A percentile compares a stretch with the other conserved stretches of the same genome.
Conservation (phyloP, 176 grass and related monocot genomes). For the Thalia dealbata region DNA sequence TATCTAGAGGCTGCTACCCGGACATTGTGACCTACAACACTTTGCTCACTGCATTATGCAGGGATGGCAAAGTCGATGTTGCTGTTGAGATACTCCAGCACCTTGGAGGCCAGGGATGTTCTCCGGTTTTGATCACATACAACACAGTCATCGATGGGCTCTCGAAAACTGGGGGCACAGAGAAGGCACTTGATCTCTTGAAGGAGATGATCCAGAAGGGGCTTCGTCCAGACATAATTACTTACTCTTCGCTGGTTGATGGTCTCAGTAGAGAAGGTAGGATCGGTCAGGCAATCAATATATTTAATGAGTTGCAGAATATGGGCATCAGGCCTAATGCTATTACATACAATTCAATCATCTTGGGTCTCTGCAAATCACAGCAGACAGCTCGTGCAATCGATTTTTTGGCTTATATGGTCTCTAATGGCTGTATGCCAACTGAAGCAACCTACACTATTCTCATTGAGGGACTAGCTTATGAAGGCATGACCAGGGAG, state of each 20-base stretch:
- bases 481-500: conserved; percentile 47
- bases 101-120: conserved; percentile 38
- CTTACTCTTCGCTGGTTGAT: conserved; percentile 40
- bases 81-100: conserved; percentile 43
- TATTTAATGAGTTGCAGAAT: conserved; percentile 37
- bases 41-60: conserved; percentile 39
- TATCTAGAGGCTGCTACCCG: conserved; percentile 41
- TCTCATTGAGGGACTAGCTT: conserved; percentile 47
- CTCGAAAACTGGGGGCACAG: conserved; percentile 32
- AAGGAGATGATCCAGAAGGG: conserved; percentile 63
- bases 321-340: conserved; percentile 30
- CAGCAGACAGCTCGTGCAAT: conserved; percentile 48
- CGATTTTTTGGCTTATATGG: conserved; percentile 50
- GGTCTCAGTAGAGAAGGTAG: conserved; percentile 41
- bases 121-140: conserved; percentile 47
- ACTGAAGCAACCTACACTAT: conserved; percentile 46
- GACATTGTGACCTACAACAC: conserved; percentile 49
- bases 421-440: conserved; percentile 55
- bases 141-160: conserved; percentile 45
- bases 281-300: conserved; percentile 30
- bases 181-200: conserved; percentile 40
- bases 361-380: conserved; percentile 44
- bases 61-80: conserved; percentile 32
- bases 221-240: conserved; percentile 40
- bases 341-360: conserved; percentile 44